Base-by-base conservation (phyloP, 1,284 basidiomycete genomes). In the Cryptococcus floricola region DNA sequence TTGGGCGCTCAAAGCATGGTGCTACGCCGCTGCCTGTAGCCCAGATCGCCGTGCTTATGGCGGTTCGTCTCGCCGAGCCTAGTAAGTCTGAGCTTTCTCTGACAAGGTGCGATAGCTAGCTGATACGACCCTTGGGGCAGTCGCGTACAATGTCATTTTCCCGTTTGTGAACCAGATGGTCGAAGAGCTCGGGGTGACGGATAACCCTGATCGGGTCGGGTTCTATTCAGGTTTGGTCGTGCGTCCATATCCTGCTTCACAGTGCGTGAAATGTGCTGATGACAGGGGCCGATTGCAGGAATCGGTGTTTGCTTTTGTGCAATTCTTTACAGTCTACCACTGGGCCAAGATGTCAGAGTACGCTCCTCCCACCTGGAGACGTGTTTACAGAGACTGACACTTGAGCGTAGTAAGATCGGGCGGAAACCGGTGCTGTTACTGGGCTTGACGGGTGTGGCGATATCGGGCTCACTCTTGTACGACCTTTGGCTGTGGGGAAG, bases 161-260 rank as follows among this genome's bases (percentile, higher is more conserved):
- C 80, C 81, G 4, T 82, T 81, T 60, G 72, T 81, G 53, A 78
- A 76, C 48, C 66, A 77, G 57, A 76, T 78, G 70, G 66, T 78
- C 19, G 74, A 74, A 46, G 74, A 76, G 52, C 61, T 76, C 3
- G 68, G 71, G 8, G 71, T 80, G 2, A 77, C 78, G 4, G 68
- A 73, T 44, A 73, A 75, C 56, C 72, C 71, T 27, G 70, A 76
- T 57, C 49, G 63, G n/a, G 62, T 77, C 38, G 75, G 75, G 3
- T 77, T 75, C 54, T 77, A 75, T 58, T 73, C 70, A 34, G 75
- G 75, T 23, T 58, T 75, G 9, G 68, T 76, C 0, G 69, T 68
- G 45, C 48, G 69, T 64, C 16, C 19, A n/a, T 5, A 7, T 13
- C 8, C 23, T 42, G 14, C 39, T 23, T 8, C 39, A 49, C 16